A percentile compares a stretch with the other conserved stretches of the same genome.
Evolutionary conservation across 2,329 filamentous ascomycete species (phyloP).

Genomic region (Calonectria leucothoes): DNA sequence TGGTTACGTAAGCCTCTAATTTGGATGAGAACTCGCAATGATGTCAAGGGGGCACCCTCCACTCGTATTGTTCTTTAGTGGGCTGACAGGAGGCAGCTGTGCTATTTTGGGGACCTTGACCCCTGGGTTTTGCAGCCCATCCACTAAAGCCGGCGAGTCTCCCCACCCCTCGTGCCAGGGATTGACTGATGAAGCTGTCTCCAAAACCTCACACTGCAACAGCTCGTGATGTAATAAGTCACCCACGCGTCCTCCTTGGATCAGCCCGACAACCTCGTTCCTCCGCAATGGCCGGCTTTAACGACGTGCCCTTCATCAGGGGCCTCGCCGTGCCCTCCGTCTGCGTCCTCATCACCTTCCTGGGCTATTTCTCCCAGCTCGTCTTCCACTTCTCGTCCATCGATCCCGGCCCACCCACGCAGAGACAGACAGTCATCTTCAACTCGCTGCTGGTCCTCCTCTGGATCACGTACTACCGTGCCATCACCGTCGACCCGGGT

Average conservation of each 20-base stretch:
- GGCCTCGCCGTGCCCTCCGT: slow-evolving; percentile 76
- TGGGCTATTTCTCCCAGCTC: slow-evolving; percentile 78
- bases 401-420: slow-evolving; percentile 69
- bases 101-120: slow-evolving; percentile 5
- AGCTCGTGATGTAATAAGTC: slow-evolving; percentile 12
- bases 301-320: slow-evolving; percentile 57
- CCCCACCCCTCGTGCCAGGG: slow-evolving; percentile 1
- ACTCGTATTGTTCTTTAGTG: background rate
- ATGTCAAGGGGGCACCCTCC: slow-evolving; percentile 1
- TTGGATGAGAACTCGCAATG: slow-evolving; percentile 4
- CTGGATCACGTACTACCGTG: slow-evolving; percentile 76
- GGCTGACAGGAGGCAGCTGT: background rate
- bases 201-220: background rate
- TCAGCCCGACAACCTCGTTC: background rate
- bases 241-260: background rate
- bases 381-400: slow-evolving; percentile 71
- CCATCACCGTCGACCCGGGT: slow-evolving; percentile 69
- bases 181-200: slow-evolving; percentile 9
- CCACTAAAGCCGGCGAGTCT: slow-evolving; percentile 2
- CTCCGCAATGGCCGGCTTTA: slow-evolving; percentile 54
- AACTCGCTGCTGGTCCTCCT: slow-evolving; percentile 74
- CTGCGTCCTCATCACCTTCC: slow-evolving; percentile 73
- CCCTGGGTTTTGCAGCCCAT: background rate
- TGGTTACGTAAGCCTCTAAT: slow-evolving; percentile 22
- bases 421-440: slow-evolving; percentile 69